These are phyloP conservation scores for Fraxinus latifolia DNA, from an alignment of 305 asterid genomes.

Conservation along the genomic window DNA sequence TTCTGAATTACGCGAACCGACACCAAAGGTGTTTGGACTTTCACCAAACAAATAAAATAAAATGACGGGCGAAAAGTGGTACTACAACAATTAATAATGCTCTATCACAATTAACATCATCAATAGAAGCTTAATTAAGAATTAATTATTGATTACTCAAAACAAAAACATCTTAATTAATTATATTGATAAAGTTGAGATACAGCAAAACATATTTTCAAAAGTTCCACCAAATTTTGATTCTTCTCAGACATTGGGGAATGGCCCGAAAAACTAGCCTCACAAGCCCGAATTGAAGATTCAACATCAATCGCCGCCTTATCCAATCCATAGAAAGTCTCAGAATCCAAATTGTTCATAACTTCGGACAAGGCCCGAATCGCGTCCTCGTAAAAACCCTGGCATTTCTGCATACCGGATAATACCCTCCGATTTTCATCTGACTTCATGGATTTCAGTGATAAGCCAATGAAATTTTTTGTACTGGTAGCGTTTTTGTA, in stretches of 20 bases:
- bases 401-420: slow-evolving; percentile 26
- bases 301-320: slow-evolving; percentile 2
- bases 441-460: slow-evolving; percentile 11
- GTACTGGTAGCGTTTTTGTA: slow-evolving; percentile 27
- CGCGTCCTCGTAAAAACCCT: slow-evolving; percentile 25
- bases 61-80: background rate
- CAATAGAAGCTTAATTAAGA: background rate
- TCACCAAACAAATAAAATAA: background rate
- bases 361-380: background rate
- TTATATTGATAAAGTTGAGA: slow-evolving; percentile 25
- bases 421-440: background rate
- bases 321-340: slow-evolving; percentile 31
- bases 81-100: background rate
- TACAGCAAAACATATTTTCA: slow-evolving; percentile 32
- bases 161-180: background rate
- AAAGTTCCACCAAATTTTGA: slow-evolving; percentile 25
- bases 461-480: slow-evolving; percentile 9
- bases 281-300: slow-evolving; percentile 22
- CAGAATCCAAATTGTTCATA: slow-evolving; percentile 32
- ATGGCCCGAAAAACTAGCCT: background rate
- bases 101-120: background rate
- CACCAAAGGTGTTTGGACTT: background rate
- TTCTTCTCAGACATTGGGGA: slow-evolving; percentile 23
- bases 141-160: background rate
- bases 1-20: no score